These are phyloP conservation scores for Xylaria sp. DNA, from an alignment of 2,329 filamentous ascomycete genomes.

Conservation along the genomic window DNA sequence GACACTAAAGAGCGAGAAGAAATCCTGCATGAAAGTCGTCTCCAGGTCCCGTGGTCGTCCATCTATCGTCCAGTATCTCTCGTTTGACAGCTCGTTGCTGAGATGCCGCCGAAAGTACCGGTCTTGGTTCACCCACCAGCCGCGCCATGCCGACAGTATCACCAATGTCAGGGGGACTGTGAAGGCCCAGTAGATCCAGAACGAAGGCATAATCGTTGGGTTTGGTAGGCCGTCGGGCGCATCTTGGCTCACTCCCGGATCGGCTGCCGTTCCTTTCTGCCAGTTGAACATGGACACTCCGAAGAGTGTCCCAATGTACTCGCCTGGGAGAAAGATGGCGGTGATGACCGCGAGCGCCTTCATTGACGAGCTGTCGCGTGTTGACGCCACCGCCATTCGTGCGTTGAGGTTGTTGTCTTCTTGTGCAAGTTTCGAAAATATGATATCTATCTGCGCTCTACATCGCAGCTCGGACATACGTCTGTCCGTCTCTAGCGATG, in stretches of 20 bases:
- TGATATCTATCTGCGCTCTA: slow-evolving; percentile 59
- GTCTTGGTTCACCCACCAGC: slow-evolving; percentile 60
- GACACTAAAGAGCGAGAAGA: slow-evolving; percentile 50
- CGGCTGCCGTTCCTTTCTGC: slow-evolving; percentile 45
- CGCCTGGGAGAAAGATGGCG: slow-evolving; percentile 59
- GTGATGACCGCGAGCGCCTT: slow-evolving; percentile 60
- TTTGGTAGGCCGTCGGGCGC: slow-evolving; percentile 43
- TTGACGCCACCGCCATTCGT: slow-evolving; percentile 79
- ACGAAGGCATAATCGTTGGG: slow-evolving; percentile 53
- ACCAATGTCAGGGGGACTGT: slow-evolving; percentile 56
- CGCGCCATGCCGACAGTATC: slow-evolving; percentile 56
- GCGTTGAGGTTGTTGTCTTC: slow-evolving; percentile 62
- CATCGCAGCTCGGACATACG: slow-evolving; percentile 59
- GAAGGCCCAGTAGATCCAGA: slow-evolving; percentile 60
- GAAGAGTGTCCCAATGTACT: slow-evolving; percentile 59
- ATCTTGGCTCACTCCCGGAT: slow-evolving; percentile 50
- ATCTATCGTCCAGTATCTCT: slow-evolving; percentile 57
- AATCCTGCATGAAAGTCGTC: slow-evolving; percentile 56
- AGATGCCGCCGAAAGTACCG: slow-evolving; percentile 58
- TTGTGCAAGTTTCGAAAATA: slow-evolving; percentile 61
- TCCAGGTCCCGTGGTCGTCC: slow-evolving; percentile 50
- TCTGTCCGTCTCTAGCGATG: slow-evolving; percentile 57
- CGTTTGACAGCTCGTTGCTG: slow-evolving; percentile 58
- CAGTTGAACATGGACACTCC: slow-evolving; percentile 61
- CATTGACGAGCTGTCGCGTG: slow-evolving; percentile 64